A percentile compares a stretch with the other conserved stretches of the same genome.
Evolutionary conservation across 257 asterid species (phyloP).

Genomic region (Fraxinus americana): DNA sequence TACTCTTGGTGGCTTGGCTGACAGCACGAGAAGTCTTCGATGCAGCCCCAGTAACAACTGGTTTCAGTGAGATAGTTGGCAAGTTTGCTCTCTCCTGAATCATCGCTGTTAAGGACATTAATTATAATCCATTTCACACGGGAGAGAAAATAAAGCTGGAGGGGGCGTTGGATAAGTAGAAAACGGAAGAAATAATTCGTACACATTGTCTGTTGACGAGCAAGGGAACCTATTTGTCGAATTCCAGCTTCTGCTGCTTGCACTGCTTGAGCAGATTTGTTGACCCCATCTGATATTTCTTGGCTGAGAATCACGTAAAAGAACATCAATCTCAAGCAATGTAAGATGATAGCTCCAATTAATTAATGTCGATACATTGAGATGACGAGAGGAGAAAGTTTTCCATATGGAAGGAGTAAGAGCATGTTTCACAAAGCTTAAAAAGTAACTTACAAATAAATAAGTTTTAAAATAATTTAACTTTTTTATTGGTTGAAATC

Average conservation of each 20-base stretch:
- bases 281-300: constrained; percentile 84
- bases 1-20: constrained; percentile 66
- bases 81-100: constrained; percentile 91
- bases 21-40: constrained; percentile 83
- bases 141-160: not conserved
- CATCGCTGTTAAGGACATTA: constrained; percentile 58
- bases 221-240: constrained; percentile 79
- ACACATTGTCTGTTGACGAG: constrained; percentile 82
- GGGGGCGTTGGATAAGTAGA: not conserved
- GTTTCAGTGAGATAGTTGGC: constrained; percentile 80
- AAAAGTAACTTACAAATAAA: no score
- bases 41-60: constrained; percentile 87
- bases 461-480: no score
- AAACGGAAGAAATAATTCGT: constrained; percentile 34
- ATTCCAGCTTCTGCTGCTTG: constrained; percentile 96
- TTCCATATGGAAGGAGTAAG: constrained; percentile 6
- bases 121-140: constrained; percentile 17
- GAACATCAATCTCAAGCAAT: constrained; percentile 21
- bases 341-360: constrained; percentile 5
- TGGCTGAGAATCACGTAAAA: constrained; percentile 58
- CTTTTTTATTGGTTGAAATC: not conserved
- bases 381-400: not conserved
- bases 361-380: not conserved
- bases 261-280: constrained; percentile 86
- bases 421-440: not conserved